A percentile compares a stretch with the other conserved stretches of the same genome.
Evolutionary conservation across 306 rosid genomes (phyloP).

Genomic region (Lupinus albus): DNA sequence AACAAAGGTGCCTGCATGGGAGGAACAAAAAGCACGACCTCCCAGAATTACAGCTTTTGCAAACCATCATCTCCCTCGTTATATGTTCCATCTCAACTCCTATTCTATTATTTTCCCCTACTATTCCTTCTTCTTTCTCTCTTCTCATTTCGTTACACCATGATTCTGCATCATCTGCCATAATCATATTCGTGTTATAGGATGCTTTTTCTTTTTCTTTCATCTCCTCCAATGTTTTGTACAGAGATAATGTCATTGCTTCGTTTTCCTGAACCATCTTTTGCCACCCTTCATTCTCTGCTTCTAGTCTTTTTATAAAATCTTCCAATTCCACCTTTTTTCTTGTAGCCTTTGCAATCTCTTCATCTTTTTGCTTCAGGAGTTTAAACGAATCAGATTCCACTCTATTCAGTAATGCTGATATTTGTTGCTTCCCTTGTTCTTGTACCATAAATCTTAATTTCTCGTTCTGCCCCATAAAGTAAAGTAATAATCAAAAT

Average conservation of each 20-base stretch:
- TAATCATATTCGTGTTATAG: not conserved
- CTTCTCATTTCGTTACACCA: slow-evolving; percentile 46
- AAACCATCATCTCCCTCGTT: slow-evolving; percentile 40
- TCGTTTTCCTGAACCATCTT: slow-evolving; percentile 62
- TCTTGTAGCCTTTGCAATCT: slow-evolving; percentile 49
- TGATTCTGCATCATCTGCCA: slow-evolving; percentile 66
- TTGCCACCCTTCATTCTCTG: slow-evolving; percentile 65
- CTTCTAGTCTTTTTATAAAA: slow-evolving; percentile 53
- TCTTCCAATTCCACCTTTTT: slow-evolving; percentile 59
- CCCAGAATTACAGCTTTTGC: slow-evolving; percentile 62
- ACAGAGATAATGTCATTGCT: slow-evolving; percentile 51
- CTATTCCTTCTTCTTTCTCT: slow-evolving; percentile 21
- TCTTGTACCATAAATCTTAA: slow-evolving; percentile 53
- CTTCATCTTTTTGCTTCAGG: slow-evolving; percentile 59
- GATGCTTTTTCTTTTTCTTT: slow-evolving; percentile 49
- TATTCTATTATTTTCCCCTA: not conserved
- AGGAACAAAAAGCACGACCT: slow-evolving; percentile 62
- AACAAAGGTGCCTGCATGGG: slow-evolving; percentile 88
- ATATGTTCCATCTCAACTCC: not conserved
- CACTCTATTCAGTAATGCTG: slow-evolving; percentile 42
- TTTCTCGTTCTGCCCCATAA: slow-evolving; percentile 56
- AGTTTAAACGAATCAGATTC: slow-evolving; percentile 42
- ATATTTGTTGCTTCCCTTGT: slow-evolving; percentile 55
- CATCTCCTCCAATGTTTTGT: slow-evolving; percentile 58
- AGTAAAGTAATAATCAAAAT: not conserved